Percentiles rank a stretch among this genome's conserved stretches.
Conservation (phyloP, 2,329 filamentous ascomycete genomes). For the Lojkania enalia region DNA sequence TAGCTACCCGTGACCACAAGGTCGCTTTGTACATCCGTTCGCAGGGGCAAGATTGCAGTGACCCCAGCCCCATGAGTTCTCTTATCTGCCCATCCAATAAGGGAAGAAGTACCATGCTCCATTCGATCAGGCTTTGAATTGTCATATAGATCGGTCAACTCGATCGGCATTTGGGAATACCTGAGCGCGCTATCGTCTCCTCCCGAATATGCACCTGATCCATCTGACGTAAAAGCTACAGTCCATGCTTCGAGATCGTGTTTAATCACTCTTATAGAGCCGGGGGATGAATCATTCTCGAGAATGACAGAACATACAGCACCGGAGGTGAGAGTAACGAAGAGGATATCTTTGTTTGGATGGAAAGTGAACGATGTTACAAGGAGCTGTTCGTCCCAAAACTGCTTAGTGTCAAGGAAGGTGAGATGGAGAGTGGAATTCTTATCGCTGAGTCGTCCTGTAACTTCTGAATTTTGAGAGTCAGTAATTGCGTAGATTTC, state of each 20-base stretch:
- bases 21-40: constrained; percentile 47
- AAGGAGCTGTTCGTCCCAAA: neutral
- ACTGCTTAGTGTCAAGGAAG: neutral
- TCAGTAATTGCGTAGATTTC: constrained; percentile 64
- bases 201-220: constrained; percentile 64
- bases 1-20: constrained; percentile 87
- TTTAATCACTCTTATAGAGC: constrained; percentile 20
- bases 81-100: constrained; percentile 52
- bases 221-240: constrained; percentile 58
- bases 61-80: constrained; percentile 79
- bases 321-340: constrained; percentile 67
- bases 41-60: constrained; percentile 79
- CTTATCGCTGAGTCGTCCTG: neutral
- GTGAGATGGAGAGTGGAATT: neutral
- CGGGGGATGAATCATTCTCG: constrained; percentile 29
- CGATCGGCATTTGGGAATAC: constrained; percentile 15
- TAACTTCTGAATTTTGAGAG: constrained; percentile 5
- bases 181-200: constrained; percentile 74
- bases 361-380: constrained; percentile 5
- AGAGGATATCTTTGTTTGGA: constrained; percentile 48
- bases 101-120: neutral
- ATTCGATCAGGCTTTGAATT: neutral
- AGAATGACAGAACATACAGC: constrained; percentile 51
- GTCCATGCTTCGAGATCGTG: constrained; percentile 74
- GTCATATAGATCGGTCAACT: neutral